These are phyloP conservation scores for Stachybotrys echinatus DNA, from an alignment of 2,329 filamentous ascomycete genomes.

Conservation along the genomic window DNA sequence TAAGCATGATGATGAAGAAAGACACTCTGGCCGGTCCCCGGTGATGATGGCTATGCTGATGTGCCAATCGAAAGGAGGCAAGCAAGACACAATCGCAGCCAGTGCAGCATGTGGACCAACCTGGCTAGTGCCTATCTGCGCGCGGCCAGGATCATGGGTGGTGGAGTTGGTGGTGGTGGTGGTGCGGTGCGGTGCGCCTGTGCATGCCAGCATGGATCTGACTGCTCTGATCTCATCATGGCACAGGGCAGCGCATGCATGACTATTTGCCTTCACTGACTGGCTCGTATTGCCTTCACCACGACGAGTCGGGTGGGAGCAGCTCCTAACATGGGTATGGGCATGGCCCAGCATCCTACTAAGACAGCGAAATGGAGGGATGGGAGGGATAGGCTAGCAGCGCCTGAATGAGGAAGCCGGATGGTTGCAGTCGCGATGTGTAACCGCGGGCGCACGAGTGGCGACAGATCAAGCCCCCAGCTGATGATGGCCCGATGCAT, in stretches of 20 bases:
- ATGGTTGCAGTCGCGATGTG: background rate
- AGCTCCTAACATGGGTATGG: too few relatives aligned
- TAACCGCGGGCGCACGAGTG: background rate
- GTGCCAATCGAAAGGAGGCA: background rate
- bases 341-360: too few relatives aligned
- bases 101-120: background rate
- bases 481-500: background rate
- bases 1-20: too few relatives aligned
- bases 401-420: background rate
- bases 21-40: too few relatives aligned
- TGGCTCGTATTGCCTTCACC: too few relatives aligned
- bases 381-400: background rate
- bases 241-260: too few relatives aligned
- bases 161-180: background rate
- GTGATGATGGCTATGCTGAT: background rate
- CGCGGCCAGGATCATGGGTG: background rate
- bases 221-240: too few relatives aligned
- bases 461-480: background rate
- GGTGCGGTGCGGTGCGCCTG: too few relatives aligned
- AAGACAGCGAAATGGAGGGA: too few relatives aligned
- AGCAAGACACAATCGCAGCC: background rate
- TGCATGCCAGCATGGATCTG: too few relatives aligned
- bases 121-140: background rate
- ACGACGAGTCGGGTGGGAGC: too few relatives aligned
- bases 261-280: too few relatives aligned